These are phyloP conservation scores for Diphasiastrum complanatum DNA, from an alignment of 83 land plant species.

Conservation along the genomic window DNA sequence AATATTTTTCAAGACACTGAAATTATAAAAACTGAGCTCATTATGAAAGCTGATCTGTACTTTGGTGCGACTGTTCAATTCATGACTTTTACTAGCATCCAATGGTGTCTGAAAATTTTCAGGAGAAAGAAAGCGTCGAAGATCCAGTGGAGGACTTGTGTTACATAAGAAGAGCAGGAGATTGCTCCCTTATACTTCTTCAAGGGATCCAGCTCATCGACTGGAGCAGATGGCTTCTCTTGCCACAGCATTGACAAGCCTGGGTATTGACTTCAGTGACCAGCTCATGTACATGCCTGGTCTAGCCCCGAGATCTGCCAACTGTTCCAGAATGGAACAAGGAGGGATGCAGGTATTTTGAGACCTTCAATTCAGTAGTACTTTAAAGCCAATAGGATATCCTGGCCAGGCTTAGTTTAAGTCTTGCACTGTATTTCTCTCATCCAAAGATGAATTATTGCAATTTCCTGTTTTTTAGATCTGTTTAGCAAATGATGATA, in stretches of 20 bases:
- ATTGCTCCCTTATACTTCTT: slow-evolving; percentile 61
- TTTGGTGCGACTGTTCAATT: too few species aligned
- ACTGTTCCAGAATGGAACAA: slow-evolving; percentile 49
- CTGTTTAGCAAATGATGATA: not conserved
- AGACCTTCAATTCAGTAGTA: not conserved
- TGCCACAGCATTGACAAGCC: slow-evolving; percentile 69
- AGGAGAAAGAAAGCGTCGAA: slow-evolving; percentile 44
- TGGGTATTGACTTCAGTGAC: slow-evolving; percentile 53
- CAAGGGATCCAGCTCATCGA: slow-evolving; percentile 42
- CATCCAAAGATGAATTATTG: not conserved
- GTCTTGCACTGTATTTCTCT: not conserved
- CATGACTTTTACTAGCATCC: too few species aligned
- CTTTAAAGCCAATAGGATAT: slow-evolving; percentile 10
- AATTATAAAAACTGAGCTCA: too few species aligned
- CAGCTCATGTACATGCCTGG: slow-evolving; percentile 60
- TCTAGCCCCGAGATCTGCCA: slow-evolving; percentile 70
- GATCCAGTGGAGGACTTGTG: slow-evolving; percentile 34
- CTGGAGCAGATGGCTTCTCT: slow-evolving; percentile 84
- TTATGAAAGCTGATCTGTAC: too few species aligned
- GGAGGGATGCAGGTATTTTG: slow-evolving; percentile 90
- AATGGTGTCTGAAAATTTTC: too few species aligned
- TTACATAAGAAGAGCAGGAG: slow-evolving; percentile 64
- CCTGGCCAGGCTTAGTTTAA: not conserved
- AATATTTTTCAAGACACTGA: too few species aligned
- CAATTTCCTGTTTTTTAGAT: not conserved